A percentile compares a stretch with the other conserved stretches of the same genome.
Conservation (phyloP, 495 filamentous ascomycete species). For the Apiosordaria backusii region DNA sequence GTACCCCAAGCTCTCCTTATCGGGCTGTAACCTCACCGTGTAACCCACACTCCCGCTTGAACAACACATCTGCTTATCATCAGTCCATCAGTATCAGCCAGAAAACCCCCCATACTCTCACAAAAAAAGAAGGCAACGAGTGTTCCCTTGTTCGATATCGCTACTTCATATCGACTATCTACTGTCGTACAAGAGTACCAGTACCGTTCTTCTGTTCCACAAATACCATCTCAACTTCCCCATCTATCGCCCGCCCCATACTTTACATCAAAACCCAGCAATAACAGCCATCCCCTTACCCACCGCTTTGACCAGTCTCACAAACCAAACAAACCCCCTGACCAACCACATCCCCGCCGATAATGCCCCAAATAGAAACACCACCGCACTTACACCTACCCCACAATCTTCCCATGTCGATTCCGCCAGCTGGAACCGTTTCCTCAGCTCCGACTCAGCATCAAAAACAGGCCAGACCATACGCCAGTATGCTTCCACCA, state of each 20-base stretch:
- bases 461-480: conserved; percentile 32
- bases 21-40: not conserved
- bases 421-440: conserved; percentile 16
- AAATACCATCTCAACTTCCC: not conserved
- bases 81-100: not conserved
- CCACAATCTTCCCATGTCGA: conserved; percentile 25
- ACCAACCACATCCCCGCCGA: conserved; percentile 19
- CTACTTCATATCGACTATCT: conserved; percentile 1
- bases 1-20: not conserved
- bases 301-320: conserved; percentile 11
- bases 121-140: not conserved
- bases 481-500: conserved; percentile 28
- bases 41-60: not conserved
- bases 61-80: conserved; percentile 1
- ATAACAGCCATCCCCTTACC: conserved; percentile 17
- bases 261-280: conserved; percentile 19
- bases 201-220: not conserved
- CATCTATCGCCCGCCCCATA: not conserved
- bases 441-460: conserved; percentile 26
- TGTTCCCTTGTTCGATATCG: not conserved
- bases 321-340: conserved; percentile 19
- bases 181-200: not conserved
- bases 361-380: conserved; percentile 22
- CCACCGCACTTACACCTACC: conserved; percentile 22
- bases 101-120: not conserved